Evolutionary conservation across 2,329 filamentous ascomycete genomes (phyloP).

Genomic region (Alternaria incomplexa): DNA sequence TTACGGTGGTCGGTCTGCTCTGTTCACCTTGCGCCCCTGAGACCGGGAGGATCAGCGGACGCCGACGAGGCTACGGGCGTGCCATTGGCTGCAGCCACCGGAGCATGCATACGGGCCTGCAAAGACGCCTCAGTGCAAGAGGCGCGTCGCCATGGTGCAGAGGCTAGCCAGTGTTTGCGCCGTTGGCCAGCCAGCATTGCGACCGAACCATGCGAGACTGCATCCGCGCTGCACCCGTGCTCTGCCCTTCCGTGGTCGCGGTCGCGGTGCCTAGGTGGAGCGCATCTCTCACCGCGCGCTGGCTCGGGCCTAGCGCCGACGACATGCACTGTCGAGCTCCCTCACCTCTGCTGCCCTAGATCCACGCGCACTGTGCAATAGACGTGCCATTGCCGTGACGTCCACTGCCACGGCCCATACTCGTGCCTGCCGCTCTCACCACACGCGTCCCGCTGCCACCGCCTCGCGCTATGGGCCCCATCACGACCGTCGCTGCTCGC

Average conservation of each 20-base stretch:
- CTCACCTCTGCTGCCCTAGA: neutral
- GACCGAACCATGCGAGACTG: neutral
- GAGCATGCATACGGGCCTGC: constrained; percentile 8
- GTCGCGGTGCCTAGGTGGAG: neutral
- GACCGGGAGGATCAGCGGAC: constrained; percentile 16
- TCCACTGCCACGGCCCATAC: neutral
- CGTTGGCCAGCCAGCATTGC: constrained; percentile 1
- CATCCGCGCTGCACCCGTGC: neutral
- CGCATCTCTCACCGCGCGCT: constrained; percentile 22
- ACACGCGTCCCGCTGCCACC: constrained; percentile 8
- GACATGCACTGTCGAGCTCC: constrained; percentile 1
- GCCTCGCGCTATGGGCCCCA: constrained; percentile 39
- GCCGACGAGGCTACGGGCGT: constrained; percentile 3
- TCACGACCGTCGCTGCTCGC: constrained; percentile 28
- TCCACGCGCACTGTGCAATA: neutral
- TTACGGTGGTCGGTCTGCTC: constrained; percentile 1
- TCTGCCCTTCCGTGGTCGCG: neutral
- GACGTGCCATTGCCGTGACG: neutral
- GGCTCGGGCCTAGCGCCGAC: constrained; percentile 16
- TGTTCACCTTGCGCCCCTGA: too few relatives aligned
- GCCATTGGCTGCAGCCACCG: constrained; percentile 21
- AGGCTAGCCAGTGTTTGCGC: neutral
- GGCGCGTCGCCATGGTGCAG: neutral
- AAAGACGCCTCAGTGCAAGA: neutral
- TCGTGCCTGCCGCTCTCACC: neutral